A percentile compares a stretch with the other conserved stretches of the same genome.
Evolutionary conservation across 176 grass and related monocot species (phyloP).

Genomic region (Phyllostachys edulis): DNA sequence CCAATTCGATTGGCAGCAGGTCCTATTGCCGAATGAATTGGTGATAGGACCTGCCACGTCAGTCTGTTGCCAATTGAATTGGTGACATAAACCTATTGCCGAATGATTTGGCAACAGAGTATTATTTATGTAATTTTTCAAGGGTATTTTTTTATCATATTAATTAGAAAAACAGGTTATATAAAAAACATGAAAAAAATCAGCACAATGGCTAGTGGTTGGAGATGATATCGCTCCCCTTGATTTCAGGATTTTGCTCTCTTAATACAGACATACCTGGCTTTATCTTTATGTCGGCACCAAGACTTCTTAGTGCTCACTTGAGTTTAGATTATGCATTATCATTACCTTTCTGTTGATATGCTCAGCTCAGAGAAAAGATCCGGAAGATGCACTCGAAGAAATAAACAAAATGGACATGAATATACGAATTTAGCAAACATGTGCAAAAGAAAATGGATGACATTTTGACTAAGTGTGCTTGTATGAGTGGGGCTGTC

Average conservation of each 20-base stretch:
- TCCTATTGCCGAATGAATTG: too few relatives aligned
- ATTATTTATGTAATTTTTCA: too few relatives aligned
- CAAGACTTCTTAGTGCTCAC: conserved; percentile 14
- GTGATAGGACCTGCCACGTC: too few relatives aligned
- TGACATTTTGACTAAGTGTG: conserved; percentile 11
- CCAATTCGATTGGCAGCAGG: too few relatives aligned
- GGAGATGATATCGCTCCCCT: conserved; percentile 34
- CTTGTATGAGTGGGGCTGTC: conserved; percentile 9
- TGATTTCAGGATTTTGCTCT: conserved; percentile 69
- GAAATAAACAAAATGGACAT: background rate
- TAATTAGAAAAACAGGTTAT: too few relatives aligned
- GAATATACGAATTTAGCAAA: background rate
- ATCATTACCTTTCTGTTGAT: conserved; percentile 11
- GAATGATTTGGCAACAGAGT: too few relatives aligned
- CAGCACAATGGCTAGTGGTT: conserved; percentile 42
- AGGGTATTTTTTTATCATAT: too few relatives aligned
- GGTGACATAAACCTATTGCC: too few relatives aligned
- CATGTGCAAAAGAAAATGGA: conserved; percentile 1
- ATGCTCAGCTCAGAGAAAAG: conserved; percentile 22
- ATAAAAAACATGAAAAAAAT: too few relatives aligned
- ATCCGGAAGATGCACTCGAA: background rate
- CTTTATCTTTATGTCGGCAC: conserved; percentile 46
- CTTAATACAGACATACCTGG: conserved; percentile 25
- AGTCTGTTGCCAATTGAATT: too few relatives aligned
- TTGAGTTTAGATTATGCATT: conserved; percentile 9